Percentiles rank a stretch among this genome's conserved stretches.
phyloP scores from a whole-genome alignment of 2,329 filamentous ascomycete species.

The Botrytis fabae region DNA sequence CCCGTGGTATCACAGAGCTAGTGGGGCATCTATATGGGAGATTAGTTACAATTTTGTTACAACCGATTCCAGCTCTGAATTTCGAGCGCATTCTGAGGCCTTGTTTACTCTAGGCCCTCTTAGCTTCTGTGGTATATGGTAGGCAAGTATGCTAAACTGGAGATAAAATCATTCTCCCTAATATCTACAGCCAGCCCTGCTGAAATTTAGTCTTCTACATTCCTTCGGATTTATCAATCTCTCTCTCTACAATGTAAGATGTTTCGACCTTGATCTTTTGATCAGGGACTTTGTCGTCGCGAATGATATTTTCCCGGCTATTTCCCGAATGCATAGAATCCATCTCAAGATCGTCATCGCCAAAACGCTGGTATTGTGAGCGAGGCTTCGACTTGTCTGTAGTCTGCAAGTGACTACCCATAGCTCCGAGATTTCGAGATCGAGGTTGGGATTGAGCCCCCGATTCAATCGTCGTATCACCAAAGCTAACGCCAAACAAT shows the following conservation, averaged over 20 bases:
- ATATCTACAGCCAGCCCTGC: background rate
- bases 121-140: background rate
- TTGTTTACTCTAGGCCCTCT: background rate
- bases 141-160: background rate
- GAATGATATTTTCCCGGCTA: constrained; percentile 11
- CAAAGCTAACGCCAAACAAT: constrained; percentile 14
- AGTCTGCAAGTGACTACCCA: background rate
- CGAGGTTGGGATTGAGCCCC: background rate
- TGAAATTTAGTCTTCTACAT: background rate
- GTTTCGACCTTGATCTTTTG: constrained; percentile 16
- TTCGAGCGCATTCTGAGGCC: background rate
- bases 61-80: background rate
- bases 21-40: background rate
- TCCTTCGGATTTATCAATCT: background rate
- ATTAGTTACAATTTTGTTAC: background rate
- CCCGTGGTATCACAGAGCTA: background rate
- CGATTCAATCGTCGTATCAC: background rate
- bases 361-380: constrained; percentile 14
- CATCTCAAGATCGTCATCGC: constrained; percentile 16
- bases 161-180: background rate
- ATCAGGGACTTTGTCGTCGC: background rate
- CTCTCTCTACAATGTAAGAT: constrained; percentile 5
- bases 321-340: constrained; percentile 10
- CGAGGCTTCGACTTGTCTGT: constrained; percentile 5
- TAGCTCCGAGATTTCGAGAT: background rate